These are phyloP conservation scores for Quercus variabilis DNA, from an alignment of 306 rosid species.

Conservation along the genomic window DNA sequence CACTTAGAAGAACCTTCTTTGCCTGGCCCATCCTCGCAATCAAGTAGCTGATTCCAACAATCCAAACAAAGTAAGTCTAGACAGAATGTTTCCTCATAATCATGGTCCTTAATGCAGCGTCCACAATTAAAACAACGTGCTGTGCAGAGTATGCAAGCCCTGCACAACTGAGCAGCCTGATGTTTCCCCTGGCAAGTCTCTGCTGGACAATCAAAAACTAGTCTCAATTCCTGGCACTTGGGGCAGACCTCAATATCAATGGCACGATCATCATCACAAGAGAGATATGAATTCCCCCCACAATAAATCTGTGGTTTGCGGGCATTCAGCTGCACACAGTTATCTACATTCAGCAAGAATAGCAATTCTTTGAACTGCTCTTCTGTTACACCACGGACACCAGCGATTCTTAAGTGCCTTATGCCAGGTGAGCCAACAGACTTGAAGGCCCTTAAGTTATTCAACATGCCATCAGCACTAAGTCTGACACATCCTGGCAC, in stretches of 20 bases:
- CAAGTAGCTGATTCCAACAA: slow-evolving; percentile 39
- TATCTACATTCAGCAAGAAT: slow-evolving; percentile 36
- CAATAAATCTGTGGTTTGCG: slow-evolving; percentile 46
- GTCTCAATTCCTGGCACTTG: slow-evolving; percentile 39
- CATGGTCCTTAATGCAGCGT: slow-evolving; percentile 42
- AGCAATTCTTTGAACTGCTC: slow-evolving; percentile 48
- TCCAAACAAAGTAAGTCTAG: slow-evolving; percentile 41
- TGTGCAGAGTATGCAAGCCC: slow-evolving; percentile 53
- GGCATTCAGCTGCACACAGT: slow-evolving; percentile 19
- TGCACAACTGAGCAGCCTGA: slow-evolving; percentile 37
- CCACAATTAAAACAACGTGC: slow-evolving; percentile 52
- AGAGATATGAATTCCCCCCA: slow-evolving; percentile 23
- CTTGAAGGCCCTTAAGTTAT: slow-evolving; percentile 39
- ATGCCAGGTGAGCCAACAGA: slow-evolving; percentile 37
- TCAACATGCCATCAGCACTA: slow-evolving; percentile 38
- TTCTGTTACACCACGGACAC: slow-evolving; percentile 32
- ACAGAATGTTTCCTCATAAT: slow-evolving; percentile 50
- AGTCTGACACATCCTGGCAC: slow-evolving; percentile 46
- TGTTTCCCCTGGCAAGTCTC: slow-evolving; percentile 46
- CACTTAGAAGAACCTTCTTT: slow-evolving; percentile 26
- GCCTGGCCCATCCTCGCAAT: slow-evolving; percentile 22
- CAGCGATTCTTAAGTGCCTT: slow-evolving; percentile 45
- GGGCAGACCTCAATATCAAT: slow-evolving; percentile 61
- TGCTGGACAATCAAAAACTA: slow-evolving; percentile 62
- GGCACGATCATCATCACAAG: slow-evolving; percentile 40